Conservation (phyloP, 345 rosid genomes). For the Syzygium grande region DNA sequence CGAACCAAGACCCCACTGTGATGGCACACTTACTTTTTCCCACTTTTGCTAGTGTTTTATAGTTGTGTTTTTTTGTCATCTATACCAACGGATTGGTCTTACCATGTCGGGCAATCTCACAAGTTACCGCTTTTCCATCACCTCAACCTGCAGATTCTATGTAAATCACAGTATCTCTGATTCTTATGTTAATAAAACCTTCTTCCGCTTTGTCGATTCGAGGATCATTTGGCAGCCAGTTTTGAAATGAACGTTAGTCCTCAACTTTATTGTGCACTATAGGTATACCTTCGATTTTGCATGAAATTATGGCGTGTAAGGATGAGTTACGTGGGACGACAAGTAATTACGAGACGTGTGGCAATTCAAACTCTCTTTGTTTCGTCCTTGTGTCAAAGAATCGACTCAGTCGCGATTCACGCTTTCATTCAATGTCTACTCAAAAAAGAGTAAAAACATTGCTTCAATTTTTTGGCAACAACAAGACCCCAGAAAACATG, state of each 20-base stretch:
- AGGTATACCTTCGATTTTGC: not conserved
- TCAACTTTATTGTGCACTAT: not conserved
- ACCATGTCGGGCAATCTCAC: not conserved
- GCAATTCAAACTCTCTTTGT: not conserved
- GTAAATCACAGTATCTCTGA: not conserved
- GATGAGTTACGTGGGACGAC: not conserved
- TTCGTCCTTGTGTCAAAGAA: not conserved
- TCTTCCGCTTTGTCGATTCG: not conserved
- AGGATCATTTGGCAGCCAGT: not conserved
- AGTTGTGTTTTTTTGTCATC: not conserved
- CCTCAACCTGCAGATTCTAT: not conserved
- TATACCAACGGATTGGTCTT: not conserved
- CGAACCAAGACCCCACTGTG: not conserved
- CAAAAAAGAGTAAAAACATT: not conserved
- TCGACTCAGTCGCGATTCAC: not conserved
- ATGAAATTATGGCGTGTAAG: not conserved
- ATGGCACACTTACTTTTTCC: not conserved
- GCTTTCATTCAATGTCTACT: not conserved
- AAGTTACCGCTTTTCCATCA: not conserved
- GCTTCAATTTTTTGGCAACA: not conserved
- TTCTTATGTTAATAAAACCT: not conserved
- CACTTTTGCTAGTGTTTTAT: not conserved
- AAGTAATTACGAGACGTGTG: not conserved
- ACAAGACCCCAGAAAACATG: not conserved
- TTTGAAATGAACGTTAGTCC: not conserved